A percentile compares a stretch with the other conserved stretches of the same genome.
Conservation (phyloP, 306 rosid genomes). For the Vigna unguiculata region DNA sequence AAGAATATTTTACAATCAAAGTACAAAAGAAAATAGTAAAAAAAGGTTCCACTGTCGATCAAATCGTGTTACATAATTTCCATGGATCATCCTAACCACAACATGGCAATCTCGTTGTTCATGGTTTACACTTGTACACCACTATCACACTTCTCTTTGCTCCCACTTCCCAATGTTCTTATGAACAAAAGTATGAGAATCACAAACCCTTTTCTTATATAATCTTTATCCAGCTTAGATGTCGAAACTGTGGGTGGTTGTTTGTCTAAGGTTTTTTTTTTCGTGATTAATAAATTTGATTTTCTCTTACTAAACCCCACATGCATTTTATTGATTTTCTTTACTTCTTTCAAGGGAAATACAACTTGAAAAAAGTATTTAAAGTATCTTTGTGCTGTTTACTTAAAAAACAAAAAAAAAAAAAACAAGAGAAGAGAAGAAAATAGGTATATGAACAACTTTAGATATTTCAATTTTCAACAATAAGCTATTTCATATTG, state of each 20-base stretch:
- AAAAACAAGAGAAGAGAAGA: too few relatives aligned
- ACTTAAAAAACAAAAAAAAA: too few relatives aligned
- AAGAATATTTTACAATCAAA: background rate
- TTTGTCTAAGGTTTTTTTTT: background rate
- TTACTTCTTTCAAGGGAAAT: background rate
- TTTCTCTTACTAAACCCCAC: background rate
- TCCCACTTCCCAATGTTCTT: background rate
- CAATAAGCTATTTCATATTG: background rate
- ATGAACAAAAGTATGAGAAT: background rate
- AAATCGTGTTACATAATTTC: background rate
- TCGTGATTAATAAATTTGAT: background rate
- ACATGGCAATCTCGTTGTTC: background rate
- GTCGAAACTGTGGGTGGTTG: background rate
- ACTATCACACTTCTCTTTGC: background rate
- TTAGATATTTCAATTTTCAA: background rate
- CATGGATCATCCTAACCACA: background rate
- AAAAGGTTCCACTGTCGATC: background rate
- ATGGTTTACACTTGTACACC: conserved; percentile 18
- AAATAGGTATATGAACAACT: too few relatives aligned
- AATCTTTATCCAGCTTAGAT: background rate
- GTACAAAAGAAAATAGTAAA: background rate
- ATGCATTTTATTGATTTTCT: background rate
- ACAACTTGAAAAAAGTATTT: background rate
- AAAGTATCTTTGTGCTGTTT: too few relatives aligned
- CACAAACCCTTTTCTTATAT: background rate